Percentiles rank a stretch among this genome's conserved stretches.
Evolutionary conservation across 2,329 filamentous ascomycete genomes (phyloP).

Genomic region (Simplicillium aogashimaense): DNA sequence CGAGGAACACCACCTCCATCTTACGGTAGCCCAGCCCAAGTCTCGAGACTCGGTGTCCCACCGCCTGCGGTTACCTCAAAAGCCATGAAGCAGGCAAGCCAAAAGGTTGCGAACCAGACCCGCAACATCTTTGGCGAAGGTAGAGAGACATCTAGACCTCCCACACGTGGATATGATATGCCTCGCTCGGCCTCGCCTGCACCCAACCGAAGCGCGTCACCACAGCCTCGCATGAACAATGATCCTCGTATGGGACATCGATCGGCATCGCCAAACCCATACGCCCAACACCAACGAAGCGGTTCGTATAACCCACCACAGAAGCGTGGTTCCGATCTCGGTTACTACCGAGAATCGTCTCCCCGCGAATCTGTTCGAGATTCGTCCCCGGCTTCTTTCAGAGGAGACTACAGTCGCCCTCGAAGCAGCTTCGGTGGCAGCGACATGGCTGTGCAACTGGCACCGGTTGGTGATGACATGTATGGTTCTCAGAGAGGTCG

Average conservation of each 20-base stretch:
- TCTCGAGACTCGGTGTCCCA: slow-evolving; percentile 76
- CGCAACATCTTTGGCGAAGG: slow-evolving; percentile 60
- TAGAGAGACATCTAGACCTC: slow-evolving; percentile 36
- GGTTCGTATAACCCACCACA: too few species aligned
- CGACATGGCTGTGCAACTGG: slow-evolving; percentile 62
- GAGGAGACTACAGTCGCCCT: slow-evolving; percentile 35
- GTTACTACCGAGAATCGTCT: slow-evolving; percentile 42
- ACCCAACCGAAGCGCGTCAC: slow-evolving; percentile 53
- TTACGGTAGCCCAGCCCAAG: slow-evolving; percentile 57
- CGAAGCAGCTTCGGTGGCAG: slow-evolving; percentile 38
- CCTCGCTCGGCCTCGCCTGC: slow-evolving; percentile 58
- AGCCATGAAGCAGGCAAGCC: slow-evolving; percentile 91
- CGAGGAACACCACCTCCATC: slow-evolving; percentile 69
- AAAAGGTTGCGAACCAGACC: slow-evolving; percentile 77
- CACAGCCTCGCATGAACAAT: slow-evolving; percentile 45
- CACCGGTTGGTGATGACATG: slow-evolving; percentile 41
- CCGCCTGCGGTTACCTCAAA: slow-evolving; percentile 86
- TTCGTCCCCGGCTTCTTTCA: slow-evolving; percentile 37
- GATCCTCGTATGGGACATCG: slow-evolving; percentile 32
- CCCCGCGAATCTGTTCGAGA: slow-evolving; percentile 35
- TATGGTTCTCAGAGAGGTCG: slow-evolving; percentile 48
- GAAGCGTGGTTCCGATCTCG: slow-evolving; percentile 30
- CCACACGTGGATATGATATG: slow-evolving; percentile 49
- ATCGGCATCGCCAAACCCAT: slow-evolving; percentile 56
- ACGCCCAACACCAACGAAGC: slow-evolving; percentile 28